Percentiles rank a stretch among this genome's conserved stretches.
These are phyloP conservation scores for Pyrus hybrid DNA, from an alignment of 331 rosid genomes.

Conservation along the genomic window DNA sequence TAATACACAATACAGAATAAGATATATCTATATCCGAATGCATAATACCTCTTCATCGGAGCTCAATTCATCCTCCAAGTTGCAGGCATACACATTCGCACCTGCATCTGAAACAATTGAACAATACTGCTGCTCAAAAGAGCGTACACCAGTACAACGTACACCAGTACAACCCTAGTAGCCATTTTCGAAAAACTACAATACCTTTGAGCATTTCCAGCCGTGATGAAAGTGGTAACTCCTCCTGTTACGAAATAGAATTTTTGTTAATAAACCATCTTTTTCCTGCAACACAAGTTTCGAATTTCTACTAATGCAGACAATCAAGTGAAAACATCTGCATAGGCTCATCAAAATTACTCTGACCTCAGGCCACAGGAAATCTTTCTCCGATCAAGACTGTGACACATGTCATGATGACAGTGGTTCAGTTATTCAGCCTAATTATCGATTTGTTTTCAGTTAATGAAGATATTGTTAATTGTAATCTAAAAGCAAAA, in stretches of 20 bases:
- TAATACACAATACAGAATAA: background rate
- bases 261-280: background rate
- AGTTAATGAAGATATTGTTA: too few relatives aligned
- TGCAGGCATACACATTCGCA: slow-evolving; percentile 15
- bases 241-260: slow-evolving; percentile 14
- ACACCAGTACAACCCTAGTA: background rate
- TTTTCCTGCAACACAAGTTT: background rate
- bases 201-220: slow-evolving; percentile 54
- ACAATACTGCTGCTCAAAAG: background rate
- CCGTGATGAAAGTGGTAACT: slow-evolving; percentile 36
- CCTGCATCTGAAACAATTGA: slow-evolving; percentile 22
- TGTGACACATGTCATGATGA: too few relatives aligned
- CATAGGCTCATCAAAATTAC: too few relatives aligned
- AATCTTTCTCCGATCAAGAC: too few relatives aligned
- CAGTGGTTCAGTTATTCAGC: too few relatives aligned
- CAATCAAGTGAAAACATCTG: too few relatives aligned
- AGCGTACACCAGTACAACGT: too few relatives aligned
- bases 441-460: too few relatives aligned
- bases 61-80: slow-evolving; percentile 34
- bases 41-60: slow-evolving; percentile 30
- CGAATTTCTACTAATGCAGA: too few relatives aligned
- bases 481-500: too few relatives aligned
- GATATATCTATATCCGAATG: background rate
- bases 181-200: background rate
- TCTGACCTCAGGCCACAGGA: too few relatives aligned